Base-by-base conservation (phyloP, 1,284 basidiomycete genomes). In the Cutaneotrichosporon spelunceum region DNA sequence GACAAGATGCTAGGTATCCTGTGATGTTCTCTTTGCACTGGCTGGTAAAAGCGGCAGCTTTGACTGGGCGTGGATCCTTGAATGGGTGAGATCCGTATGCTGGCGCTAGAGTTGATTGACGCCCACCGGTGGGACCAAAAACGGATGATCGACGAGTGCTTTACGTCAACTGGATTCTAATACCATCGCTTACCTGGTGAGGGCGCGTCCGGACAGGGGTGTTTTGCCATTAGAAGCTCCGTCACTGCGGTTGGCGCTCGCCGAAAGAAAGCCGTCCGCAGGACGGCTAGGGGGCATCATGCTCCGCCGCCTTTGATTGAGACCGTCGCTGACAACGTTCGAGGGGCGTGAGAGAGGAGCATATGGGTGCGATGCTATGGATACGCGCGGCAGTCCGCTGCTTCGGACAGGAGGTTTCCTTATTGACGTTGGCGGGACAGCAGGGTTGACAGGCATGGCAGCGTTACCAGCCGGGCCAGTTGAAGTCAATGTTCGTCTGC, bases 1-100 rank as follows among this genome's bases (percentile, higher is more conserved):
- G 85, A 16, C 82, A 82, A 23, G 78, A 76, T 60, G 85, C 82
- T 10, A 93, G 82, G 80, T 87, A 93, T 14, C 80, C 81, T 45
- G 83, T 79, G 61, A 94, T 86, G 36, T 91, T 89, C 63, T 87
- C 84, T 23, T 87, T 84, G 84, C 90, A 89, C 68, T 85, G 85
- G 3, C 80, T 75, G 73, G 91, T 89, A 71, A 86, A 91, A 16
- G 82, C 76, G 56, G 83, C 80, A 63, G 91, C 88, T 45, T 89
- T 85, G 50, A 92, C 80, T 0, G 89, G 88, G 3, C 91, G 84
- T 27, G 84, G 79, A 70, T 94, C 91, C 67, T 88, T 89, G 61
- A 74, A 56, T 1, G 24, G 16, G 33, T 56, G 54, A 16, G 83
- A 81, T 11, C 82, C 80, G 26, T 81, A 76, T 27, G 80, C 72